phyloP scores from a whole-genome alignment of 208 protist species.

The Acanthamoeba royreba region DNA sequence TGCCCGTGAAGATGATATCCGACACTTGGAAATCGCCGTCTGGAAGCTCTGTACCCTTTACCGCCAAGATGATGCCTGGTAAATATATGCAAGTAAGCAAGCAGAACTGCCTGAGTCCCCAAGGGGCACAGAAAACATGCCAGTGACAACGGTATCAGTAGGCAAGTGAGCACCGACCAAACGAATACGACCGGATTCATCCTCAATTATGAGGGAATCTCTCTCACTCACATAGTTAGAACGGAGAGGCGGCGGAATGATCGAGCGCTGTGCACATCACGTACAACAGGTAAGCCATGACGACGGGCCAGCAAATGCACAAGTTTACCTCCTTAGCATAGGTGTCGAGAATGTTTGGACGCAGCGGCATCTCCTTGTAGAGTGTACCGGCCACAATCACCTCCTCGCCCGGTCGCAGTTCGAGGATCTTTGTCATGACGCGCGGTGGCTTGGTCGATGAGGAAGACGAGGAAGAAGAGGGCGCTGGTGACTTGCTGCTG shows the following conservation, averaged over 20 bases:
- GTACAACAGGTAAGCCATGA: too few relatives aligned
- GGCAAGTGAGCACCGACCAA: constrained; percentile 34
- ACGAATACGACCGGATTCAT: constrained; percentile 63
- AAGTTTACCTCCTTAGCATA: constrained; percentile 67
- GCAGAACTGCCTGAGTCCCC: too few relatives aligned
- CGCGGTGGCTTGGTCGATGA: neutral
- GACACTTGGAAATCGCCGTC: constrained; percentile 55
- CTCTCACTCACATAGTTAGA: constrained; percentile 20
- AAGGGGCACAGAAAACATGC: neutral
- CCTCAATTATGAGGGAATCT: constrained; percentile 64
- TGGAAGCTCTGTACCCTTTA: constrained; percentile 6
- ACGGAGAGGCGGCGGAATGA: constrained; percentile 44
- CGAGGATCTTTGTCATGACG: constrained; percentile 50
- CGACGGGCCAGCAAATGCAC: neutral
- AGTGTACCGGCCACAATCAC: constrained; percentile 62
- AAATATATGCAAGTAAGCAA: neutral
- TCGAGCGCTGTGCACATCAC: constrained; percentile 38
- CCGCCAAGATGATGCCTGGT: constrained; percentile 58
- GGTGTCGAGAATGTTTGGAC: constrained; percentile 64
- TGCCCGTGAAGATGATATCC: constrained; percentile 54
- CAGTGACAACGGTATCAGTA: neutral
- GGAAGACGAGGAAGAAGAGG: neutral
- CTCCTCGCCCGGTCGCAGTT: constrained; percentile 56
- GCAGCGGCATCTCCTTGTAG: constrained; percentile 69
- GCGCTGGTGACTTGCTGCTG: too few relatives aligned